Percentiles rank a stretch among this genome's conserved stretches.
Evolutionary conservation across 176 grass and related monocot genomes (phyloP).

Genomic region (Poa annua): DNA sequence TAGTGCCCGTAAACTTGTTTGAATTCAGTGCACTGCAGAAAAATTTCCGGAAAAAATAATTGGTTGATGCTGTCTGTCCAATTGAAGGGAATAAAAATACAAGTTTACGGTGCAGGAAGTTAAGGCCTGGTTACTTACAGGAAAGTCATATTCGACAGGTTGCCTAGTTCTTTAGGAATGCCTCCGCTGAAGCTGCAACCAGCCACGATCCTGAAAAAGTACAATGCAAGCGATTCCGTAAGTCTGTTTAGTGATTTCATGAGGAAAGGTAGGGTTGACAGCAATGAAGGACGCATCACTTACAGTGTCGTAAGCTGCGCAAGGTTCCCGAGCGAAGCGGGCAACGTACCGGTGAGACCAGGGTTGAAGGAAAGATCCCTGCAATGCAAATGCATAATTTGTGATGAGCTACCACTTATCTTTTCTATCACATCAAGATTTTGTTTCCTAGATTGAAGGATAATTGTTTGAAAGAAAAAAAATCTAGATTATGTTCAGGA

Average conservation of each 20-base stretch:
- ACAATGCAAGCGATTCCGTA: neutral
- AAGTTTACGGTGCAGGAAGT: neutral
- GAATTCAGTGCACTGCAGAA: slow-evolving; percentile 55
- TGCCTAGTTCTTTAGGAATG: slow-evolving; percentile 52
- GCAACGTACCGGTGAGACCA: slow-evolving; percentile 38
- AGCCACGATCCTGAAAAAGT: slow-evolving; percentile 47
- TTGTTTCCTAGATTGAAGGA: too few relatives aligned
- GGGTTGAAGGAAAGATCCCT: slow-evolving; percentile 64
- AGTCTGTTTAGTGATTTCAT: neutral
- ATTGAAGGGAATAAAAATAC: neutral
- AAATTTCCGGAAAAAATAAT: neutral
- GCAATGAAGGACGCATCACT: neutral
- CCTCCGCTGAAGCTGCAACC: slow-evolving; percentile 51
- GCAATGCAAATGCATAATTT: slow-evolving; percentile 32
- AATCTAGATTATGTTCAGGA: neutral
- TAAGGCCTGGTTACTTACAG: slow-evolving; percentile 35
- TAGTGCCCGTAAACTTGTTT: slow-evolving; percentile 54
- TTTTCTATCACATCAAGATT: neutral
- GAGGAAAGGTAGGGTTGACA: neutral
- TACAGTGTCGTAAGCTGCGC: slow-evolving; percentile 42
- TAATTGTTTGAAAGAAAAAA: too few relatives aligned
- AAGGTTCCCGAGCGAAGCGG: slow-evolving; percentile 48
- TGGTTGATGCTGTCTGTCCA: neutral
- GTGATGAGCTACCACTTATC: neutral
- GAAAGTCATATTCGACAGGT: slow-evolving; percentile 42